A percentile compares a stretch with the other conserved stretches of the same genome.
Conservation (phyloP, 2,329 filamentous ascomycete genomes). For the Trichoderma sp. region DNA sequence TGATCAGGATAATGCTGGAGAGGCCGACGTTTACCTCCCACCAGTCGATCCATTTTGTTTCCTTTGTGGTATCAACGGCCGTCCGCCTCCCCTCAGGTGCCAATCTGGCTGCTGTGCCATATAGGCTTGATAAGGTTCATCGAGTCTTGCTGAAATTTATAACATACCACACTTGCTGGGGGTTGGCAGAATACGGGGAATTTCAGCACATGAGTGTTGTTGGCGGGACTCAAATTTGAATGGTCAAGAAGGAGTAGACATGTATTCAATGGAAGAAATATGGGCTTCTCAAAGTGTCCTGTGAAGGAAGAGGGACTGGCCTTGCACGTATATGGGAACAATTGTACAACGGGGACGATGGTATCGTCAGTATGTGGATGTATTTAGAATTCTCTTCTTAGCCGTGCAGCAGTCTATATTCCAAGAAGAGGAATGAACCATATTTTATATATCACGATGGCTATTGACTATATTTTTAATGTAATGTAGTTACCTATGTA, state of each 20-base stretch:
- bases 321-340: neutral
- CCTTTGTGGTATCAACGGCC: rapidly evolving
- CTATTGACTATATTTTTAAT: too few relatives aligned
- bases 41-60: too few relatives aligned
- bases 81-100: too few relatives aligned
- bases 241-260: neutral
- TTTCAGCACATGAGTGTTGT: neutral
- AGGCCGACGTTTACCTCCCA: too few relatives aligned
- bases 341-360: neutral
- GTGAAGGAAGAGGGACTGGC: neutral
- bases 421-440: neutral
- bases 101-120: too few relatives aligned
- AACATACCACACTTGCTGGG: neutral
- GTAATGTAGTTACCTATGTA: too few relatives aligned
- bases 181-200: neutral
- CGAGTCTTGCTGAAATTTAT: too few relatives aligned
- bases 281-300: rapidly evolving
- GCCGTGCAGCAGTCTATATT: neutral
- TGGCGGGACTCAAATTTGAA: neutral
- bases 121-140: too few relatives aligned
- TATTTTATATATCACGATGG: too few relatives aligned
- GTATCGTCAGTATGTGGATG: neutral
- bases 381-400: neutral
- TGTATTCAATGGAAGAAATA: neutral
- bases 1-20: too few relatives aligned